A percentile compares a stretch with the other conserved stretches of the same genome.
Evolutionary conservation across 1,139 yeast species (phyloP).

Genomic region (Blastobotrys ciferrii): DNA sequence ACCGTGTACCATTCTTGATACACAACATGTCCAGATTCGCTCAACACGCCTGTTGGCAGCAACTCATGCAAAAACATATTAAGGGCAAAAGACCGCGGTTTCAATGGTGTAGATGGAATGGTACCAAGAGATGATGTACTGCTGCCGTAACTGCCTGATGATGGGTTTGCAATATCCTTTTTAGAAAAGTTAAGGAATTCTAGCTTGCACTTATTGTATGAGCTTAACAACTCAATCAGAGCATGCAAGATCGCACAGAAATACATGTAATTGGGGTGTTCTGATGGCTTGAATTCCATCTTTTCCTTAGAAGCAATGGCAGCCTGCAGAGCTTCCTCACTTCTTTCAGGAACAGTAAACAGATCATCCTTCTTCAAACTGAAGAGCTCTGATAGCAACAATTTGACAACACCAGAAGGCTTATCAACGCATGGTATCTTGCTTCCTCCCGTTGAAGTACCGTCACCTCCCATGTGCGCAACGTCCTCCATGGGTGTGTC

Average conservation of each 20-base stretch:
- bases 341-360: slow-evolving; percentile 26
- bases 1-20: slow-evolving; percentile 39
- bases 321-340: slow-evolving; percentile 25
- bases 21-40: slow-evolving; percentile 20
- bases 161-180: slow-evolving; percentile 37
- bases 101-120: slow-evolving; percentile 25
- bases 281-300: slow-evolving; percentile 30
- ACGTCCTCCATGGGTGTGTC: slow-evolving; percentile 28
- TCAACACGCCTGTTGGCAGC: slow-evolving; percentile 53
- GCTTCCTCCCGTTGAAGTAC: slow-evolving; percentile 1
- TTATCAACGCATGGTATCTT: slow-evolving; percentile 29
- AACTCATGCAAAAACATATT: slow-evolving; percentile 76
- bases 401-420: slow-evolving; percentile 60
- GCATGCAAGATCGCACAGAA: slow-evolving; percentile 66
- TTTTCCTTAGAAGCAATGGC: slow-evolving; percentile 20
- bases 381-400: slow-evolving; percentile 64
- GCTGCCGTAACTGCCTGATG: not conserved
- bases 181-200: slow-evolving; percentile 79
- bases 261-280: slow-evolving; percentile 56
- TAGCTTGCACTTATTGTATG: slow-evolving; percentile 77
- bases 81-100: slow-evolving; percentile 73
- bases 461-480: slow-evolving; percentile 2
- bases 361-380: slow-evolving; percentile 36
- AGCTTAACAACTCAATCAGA: slow-evolving; percentile 67
- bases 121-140: slow-evolving; percentile 10